A percentile compares a stretch with the other conserved stretches of the same genome.
These are phyloP conservation scores for Epicoccum sorghinum DNA, from an alignment of 2,329 filamentous ascomycete genomes.

Conservation along the genomic window DNA sequence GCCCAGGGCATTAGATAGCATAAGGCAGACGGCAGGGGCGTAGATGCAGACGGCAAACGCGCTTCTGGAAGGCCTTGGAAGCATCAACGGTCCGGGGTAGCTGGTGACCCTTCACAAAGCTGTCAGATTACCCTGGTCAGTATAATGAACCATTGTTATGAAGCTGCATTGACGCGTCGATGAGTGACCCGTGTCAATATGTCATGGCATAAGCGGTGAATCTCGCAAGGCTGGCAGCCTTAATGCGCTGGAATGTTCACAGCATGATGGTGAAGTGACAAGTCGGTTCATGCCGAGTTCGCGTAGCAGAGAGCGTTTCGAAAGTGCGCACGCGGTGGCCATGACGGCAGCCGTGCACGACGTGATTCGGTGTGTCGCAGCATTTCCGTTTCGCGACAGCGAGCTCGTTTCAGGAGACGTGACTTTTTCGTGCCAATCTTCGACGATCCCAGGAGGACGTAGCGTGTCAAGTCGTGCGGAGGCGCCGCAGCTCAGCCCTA, in stretches of 20 bases:
- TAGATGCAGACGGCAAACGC: background rate
- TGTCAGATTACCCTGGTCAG: background rate
- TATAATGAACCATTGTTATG: background rate
- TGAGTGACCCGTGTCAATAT: background rate
- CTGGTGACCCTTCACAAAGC: slow-evolving; percentile 3
- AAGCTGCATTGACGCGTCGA: slow-evolving; percentile 5
- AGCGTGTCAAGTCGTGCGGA: slow-evolving; percentile 18
- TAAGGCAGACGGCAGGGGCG: background rate
- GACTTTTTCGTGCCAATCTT: slow-evolving; percentile 27
- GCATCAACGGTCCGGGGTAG: slow-evolving; percentile 12
- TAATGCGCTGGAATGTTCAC: background rate
- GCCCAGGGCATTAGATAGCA: background rate
- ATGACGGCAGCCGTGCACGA: background rate
- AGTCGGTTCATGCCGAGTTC: slow-evolving; percentile 17
- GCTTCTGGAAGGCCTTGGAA: slow-evolving; percentile 14
- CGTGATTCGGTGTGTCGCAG: slow-evolving; percentile 20
- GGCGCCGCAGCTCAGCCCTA: slow-evolving; percentile 21
- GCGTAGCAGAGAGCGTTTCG: slow-evolving; percentile 29
- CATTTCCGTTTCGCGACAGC: slow-evolving; percentile 30
- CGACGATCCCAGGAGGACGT: slow-evolving; percentile 19
- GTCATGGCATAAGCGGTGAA: slow-evolving; percentile 7
- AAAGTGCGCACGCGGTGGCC: slow-evolving; percentile 11
- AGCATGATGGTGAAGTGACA: slow-evolving; percentile 22
- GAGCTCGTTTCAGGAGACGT: slow-evolving; percentile 27
- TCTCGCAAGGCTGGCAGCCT: slow-evolving; percentile 7